These are phyloP conservation scores for Huntiella moniliformis DNA, from an alignment of 2,329 filamentous ascomycete species.

Conservation along the genomic window DNA sequence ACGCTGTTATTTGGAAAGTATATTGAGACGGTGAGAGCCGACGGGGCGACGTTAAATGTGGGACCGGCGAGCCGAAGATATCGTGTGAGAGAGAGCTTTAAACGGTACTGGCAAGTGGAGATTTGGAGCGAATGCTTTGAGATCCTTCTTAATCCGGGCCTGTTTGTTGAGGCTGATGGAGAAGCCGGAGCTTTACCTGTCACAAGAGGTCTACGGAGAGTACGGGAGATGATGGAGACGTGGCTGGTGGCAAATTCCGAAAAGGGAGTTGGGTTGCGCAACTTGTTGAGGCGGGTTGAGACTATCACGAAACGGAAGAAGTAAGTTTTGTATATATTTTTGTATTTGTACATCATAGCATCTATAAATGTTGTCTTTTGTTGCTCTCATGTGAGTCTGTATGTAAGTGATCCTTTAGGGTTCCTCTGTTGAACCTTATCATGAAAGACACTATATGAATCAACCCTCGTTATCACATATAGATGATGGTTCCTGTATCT, in stretches of 20 bases:
- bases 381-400: neutral
- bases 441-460: neutral
- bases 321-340: neutral
- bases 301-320: constrained; percentile 22
- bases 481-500: too few species aligned
- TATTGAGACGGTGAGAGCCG: constrained; percentile 55
- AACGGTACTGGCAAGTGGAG: constrained; percentile 92
- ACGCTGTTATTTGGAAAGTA: constrained; percentile 85
- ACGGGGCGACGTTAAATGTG: constrained; percentile 27
- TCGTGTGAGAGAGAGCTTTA: constrained; percentile 62
- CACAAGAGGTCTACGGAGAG: constrained; percentile 44
- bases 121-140: constrained; percentile 76
- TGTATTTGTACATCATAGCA: too few species aligned
- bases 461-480: too few species aligned
- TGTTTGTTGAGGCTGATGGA: constrained; percentile 36
- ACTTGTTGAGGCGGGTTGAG: constrained; percentile 46
- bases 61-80: constrained; percentile 50
- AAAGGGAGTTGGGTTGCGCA: constrained; percentile 57
- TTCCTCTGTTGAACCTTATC: neutral
- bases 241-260: constrained; percentile 73
- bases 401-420: constrained; percentile 6
- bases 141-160: constrained; percentile 63
- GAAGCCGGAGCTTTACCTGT: constrained; percentile 49
- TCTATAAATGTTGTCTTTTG: neutral
- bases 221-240: constrained; percentile 63